Base-by-base conservation (phyloP, 2,329 filamentous ascomycete genomes). In the Paecilomyces dactylethromorphus region DNA sequence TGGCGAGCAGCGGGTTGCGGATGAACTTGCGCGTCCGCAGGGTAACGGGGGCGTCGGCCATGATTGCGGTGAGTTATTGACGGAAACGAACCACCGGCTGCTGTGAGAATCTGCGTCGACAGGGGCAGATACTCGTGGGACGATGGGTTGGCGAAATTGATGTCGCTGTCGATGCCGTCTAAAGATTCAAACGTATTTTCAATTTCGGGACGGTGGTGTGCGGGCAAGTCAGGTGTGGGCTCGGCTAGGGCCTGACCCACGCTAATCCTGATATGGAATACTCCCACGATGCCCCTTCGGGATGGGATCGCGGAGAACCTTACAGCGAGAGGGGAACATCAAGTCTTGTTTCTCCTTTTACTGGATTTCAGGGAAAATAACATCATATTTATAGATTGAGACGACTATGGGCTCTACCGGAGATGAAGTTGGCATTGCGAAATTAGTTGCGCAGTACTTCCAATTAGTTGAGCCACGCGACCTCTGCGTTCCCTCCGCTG, bases 1-100 rank as follows among this genome's bases (percentile, higher is more conserved):
- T 90, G 80, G 89, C 91, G 79, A 99, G 89, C 78, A 99, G 91
- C 81, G 94, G 91, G 88, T 99, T 99, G 85, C 92, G 91, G 84
- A 97, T 95, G 90, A 99, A 99, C 87, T 97, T 97, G 90, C 94
- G 93, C 82, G 94, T 99, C 85, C 94, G 87, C 83, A 92, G 83
- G 75, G 89, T 92, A 78, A 92, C 88, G 77, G 88, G 76, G 71
- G 76, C 81, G 78, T 91, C 88, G 82, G 92, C 90, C 93, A 97
- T 96, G 81, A 82, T 95, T 84, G 82, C 82, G 81, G 76, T 76
- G 80, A 68, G 69, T 64, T 65, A 63, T 63, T 63, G 60, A 62
- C 60, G 57, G 62, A 55, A 60, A 33, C 49, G 65, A 73, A 59
- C 65, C 57, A 60, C 59, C 63, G 59, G 57, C 55, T 26, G 26